A percentile compares a stretch with the other conserved stretches of the same genome.
Conservation (phyloP, 2,329 filamentous ascomycete species). For the Hymenoscyphus salicellus region DNA sequence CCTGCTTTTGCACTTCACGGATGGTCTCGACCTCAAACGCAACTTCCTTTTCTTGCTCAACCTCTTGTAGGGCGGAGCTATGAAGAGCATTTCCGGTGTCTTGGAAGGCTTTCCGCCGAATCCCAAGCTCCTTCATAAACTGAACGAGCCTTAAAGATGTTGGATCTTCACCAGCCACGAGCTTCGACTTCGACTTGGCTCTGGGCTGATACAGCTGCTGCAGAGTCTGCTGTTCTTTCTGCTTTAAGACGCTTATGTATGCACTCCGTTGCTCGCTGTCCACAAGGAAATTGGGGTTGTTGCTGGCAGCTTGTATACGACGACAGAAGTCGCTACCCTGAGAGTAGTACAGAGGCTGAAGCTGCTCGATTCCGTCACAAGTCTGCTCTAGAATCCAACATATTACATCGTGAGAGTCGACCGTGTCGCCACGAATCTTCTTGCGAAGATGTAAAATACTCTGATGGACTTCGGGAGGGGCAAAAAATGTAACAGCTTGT, state of each 20-base stretch:
- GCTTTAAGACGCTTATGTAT: no score
- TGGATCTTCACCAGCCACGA: no score
- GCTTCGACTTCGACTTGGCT: no score
- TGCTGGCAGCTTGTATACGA: slow-evolving; percentile 46
- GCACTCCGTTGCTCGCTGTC: slow-evolving; percentile 36
- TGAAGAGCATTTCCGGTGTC: slow-evolving; percentile 45
- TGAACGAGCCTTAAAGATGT: no score
- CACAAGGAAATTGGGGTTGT: slow-evolving; percentile 43
- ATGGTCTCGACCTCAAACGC: slow-evolving; percentile 45
- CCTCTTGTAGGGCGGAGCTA: slow-evolving; percentile 56
- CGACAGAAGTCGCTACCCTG: slow-evolving; percentile 62
- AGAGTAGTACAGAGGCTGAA: slow-evolving; percentile 55
- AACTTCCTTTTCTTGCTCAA: slow-evolving; percentile 46
- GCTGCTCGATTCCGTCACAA: slow-evolving; percentile 56
- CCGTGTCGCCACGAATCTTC: slow-evolving; percentile 24
- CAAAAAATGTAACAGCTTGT: slow-evolving; percentile 32
- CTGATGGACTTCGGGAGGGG: slow-evolving; percentile 36
- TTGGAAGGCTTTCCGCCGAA: slow-evolving; percentile 38
- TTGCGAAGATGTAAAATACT: slow-evolving; percentile 54
- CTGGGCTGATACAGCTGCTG: slow-evolving; percentile 52
- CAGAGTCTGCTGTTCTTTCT: slow-evolving; percentile 58
- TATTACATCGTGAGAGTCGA: slow-evolving; percentile 47
- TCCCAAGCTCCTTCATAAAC: slow-evolving; percentile 39
- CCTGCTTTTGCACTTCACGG: slow-evolving; percentile 45
- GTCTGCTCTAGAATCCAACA: slow-evolving; percentile 64